Conservation (phyloP, 139 green algal genomes). For the Chlorella sp. region DNA sequence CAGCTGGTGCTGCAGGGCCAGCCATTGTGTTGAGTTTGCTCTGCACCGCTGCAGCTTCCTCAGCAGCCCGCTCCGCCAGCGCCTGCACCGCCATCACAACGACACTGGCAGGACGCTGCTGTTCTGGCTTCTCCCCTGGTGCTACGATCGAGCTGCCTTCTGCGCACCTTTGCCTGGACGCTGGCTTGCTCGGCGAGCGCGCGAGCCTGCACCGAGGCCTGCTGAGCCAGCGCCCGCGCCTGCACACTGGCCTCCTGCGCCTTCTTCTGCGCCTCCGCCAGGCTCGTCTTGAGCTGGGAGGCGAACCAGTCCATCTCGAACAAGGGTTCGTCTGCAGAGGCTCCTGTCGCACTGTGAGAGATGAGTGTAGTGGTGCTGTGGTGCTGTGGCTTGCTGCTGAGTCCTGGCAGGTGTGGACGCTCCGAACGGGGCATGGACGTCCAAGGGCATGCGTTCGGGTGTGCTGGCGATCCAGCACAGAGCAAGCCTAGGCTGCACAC, state of each 20-base stretch:
- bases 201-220: conserved; percentile 15
- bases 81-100: not conserved
- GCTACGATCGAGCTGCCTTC: not conserved
- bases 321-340: too few relatives aligned
- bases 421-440: too few relatives aligned
- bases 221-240: conserved; percentile 14
- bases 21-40: conserved; percentile 4
- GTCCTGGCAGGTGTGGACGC: too few relatives aligned
- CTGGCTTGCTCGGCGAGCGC: conserved; percentile 9
- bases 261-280: not conserved
- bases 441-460: too few relatives aligned
- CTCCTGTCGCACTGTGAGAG: too few relatives aligned
- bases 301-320: not conserved
- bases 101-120: too few relatives aligned
- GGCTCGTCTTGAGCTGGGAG: too few relatives aligned
- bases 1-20: not conserved
- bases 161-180: conserved; percentile 10
- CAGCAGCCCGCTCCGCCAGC: not conserved
- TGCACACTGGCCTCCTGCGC: conserved; percentile 8
- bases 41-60: not conserved
- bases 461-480: too few relatives aligned
- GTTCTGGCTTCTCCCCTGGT: too few relatives aligned
- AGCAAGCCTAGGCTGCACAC: too few relatives aligned
- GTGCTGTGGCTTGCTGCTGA: too few relatives aligned
- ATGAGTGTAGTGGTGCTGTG: too few relatives aligned